Percentiles rank a stretch among this genome's conserved stretches.
phyloP scores from a whole-genome alignment of 169 alveolate species.

The Eimeria acervulina region DNA sequence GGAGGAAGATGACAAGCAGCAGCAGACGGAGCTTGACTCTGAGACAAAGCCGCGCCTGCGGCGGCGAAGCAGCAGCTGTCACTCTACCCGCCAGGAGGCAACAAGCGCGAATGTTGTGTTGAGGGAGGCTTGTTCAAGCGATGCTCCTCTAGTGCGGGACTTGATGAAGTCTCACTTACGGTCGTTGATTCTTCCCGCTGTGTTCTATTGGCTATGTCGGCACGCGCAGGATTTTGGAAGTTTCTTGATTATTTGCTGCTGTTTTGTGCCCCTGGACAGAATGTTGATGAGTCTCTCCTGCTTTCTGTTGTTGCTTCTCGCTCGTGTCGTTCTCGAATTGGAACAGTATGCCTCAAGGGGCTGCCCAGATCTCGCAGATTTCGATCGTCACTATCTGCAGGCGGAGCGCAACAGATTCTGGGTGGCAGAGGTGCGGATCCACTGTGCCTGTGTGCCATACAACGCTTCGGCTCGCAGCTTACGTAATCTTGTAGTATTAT shows the following conservation, averaged over 20 bases:
- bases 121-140: conserved; percentile 58
- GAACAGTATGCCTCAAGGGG: conserved; percentile 67
- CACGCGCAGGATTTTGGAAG: conserved; percentile 74
- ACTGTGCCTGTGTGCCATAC: not conserved
- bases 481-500: not conserved
- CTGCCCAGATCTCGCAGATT: conserved; percentile 65
- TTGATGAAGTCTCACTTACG: conserved; percentile 60
- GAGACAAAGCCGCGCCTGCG: conserved; percentile 4
- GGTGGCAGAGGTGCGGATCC: conserved; percentile 67
- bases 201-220: conserved; percentile 64
- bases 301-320: conserved; percentile 50
- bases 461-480: not conserved
- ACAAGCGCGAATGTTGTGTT: not conserved
- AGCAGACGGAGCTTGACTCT: not conserved
- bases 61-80: conserved; percentile 70
- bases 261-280: conserved; percentile 46
- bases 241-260: conserved; percentile 51
- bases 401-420: conserved; percentile 64
- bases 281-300: conserved; percentile 61
- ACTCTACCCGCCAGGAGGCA: conserved; percentile 1
- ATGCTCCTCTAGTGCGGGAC: conserved; percentile 38
- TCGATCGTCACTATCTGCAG: conserved; percentile 47
- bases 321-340: conserved; percentile 57
- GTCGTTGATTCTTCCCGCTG: conserved; percentile 66
- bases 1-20: not conserved